phyloP scores from a whole-genome alignment of 129 eudicot genomes.

The Tagetes patula region DNA sequence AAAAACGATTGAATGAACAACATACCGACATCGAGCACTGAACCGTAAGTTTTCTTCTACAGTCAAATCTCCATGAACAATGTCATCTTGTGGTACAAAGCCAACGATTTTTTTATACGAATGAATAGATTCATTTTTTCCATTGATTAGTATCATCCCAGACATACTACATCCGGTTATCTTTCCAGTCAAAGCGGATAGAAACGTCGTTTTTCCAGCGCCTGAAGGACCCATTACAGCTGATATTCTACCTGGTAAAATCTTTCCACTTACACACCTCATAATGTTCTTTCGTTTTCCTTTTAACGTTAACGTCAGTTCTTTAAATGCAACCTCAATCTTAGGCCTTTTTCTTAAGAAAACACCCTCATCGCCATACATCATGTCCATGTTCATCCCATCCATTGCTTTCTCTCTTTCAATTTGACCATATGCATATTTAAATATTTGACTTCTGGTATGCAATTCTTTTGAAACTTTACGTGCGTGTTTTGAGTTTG shows the following conservation, averaged over 20 bases:
- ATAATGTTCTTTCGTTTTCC: constrained; percentile 67
- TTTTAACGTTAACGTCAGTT: constrained; percentile 71
- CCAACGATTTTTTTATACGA: constrained; percentile 77
- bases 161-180: constrained; percentile 62
- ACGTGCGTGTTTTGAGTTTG: constrained; percentile 57
- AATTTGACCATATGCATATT: constrained; percentile 90
- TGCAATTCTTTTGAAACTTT: constrained; percentile 70
- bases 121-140: constrained; percentile 69
- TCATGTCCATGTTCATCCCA: constrained; percentile 58
- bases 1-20: background rate
- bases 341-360: constrained; percentile 54
- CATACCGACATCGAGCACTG: constrained; percentile 92
- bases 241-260: constrained; percentile 80
- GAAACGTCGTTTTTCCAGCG: constrained; percentile 92
- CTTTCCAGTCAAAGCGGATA: constrained; percentile 77
- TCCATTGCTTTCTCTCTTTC: constrained; percentile 98
- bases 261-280: constrained; percentile 84
- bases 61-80: constrained; percentile 93
- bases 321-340: constrained; percentile 82
- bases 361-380: constrained; percentile 39
- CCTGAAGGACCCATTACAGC: constrained; percentile 99
- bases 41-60: constrained; percentile 91
- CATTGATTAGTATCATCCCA: constrained; percentile 74
- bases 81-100: constrained; percentile 96
- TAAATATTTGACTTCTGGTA: constrained; percentile 82